Evolutionary conservation across 352 stramenopile species (phyloP), one percentile per base, ranked within the genome.

Genomic region (Pythium dissimile): DNA sequence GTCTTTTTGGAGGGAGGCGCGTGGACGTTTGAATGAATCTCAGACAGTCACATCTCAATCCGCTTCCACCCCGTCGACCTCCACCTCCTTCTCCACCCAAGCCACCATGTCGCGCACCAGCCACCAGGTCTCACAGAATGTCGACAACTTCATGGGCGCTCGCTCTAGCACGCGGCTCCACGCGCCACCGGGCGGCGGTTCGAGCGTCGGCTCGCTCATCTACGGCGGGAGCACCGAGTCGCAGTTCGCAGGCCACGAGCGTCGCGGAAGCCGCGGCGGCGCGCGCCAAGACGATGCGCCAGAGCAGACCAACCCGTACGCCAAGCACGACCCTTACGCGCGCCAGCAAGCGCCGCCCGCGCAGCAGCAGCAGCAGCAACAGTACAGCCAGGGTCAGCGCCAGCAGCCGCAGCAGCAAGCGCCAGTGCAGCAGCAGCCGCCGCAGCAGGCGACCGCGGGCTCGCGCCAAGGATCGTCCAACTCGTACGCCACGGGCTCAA

Each of bases 91-190:
- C 20, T 26, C 35, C 39, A 43, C 38, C 43, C 31, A 34, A 45
- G n/a, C 49, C 21, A 76, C 13, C 54, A 89, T 89, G 76, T 77
- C 77, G 32, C 77, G 79, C 67, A 60, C 52, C 56, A 67, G 69
- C 32, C 77, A 78, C 62, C 76, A 87, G 67, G 68, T 74, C 43
- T 89, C 77, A 20, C 81, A 90, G 59, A 94, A 91, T 61, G 64
- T 86, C 27, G 79, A 92, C 72, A 91, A 92, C 63, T 89, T 91
- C 32, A 57, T 89, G 27, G 59, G 71, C 16, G 77, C 87, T n/a
- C 86, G 86, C 72, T 70, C 82, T 48, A 89, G 82, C 67, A 92
- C 82, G 38, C 80, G 82, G 13, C 69, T 86, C 31, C 84, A 94
- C 54, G 64, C 73, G 2, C 77, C 84, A 12, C 82, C 85, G 13